Evolutionary conservation across 2,329 filamentous ascomycete genomes (phyloP).

Genomic region (Aspergillus sp.): DNA sequence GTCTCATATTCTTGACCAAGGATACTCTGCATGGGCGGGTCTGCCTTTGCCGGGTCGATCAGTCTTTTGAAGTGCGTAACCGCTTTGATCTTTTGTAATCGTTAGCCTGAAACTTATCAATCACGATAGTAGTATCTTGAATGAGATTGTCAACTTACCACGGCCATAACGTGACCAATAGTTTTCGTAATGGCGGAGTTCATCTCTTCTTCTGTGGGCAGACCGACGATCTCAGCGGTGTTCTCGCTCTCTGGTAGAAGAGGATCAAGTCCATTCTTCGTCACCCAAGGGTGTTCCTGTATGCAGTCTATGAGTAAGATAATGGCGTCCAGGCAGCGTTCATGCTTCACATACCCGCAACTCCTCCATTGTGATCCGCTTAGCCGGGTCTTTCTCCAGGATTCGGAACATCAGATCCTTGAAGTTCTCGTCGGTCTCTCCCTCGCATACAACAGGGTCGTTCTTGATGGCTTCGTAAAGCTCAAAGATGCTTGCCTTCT

Average conservation of each 20-base stretch:
- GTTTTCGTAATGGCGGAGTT: conserved; percentile 87
- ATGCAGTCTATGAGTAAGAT: conserved; percentile 8
- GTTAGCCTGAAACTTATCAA: conserved; percentile 7
- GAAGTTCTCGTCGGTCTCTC: conserved; percentile 68
- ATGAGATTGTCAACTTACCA: conserved; percentile 55
- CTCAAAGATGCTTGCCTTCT: conserved; percentile 74
- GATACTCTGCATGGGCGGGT: conserved; percentile 58
- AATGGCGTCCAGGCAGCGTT: neutral
- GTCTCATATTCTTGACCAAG: conserved; percentile 57
- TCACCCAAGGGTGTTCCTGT: conserved; percentile 92
- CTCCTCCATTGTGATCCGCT: conserved; percentile 79
- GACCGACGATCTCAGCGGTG: conserved; percentile 74
- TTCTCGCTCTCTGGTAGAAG: conserved; percentile 84
- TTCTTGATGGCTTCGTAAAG: conserved; percentile 85
- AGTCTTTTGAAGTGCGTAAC: conserved; percentile 84
- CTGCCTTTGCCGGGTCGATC: conserved; percentile 57
- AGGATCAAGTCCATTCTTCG: conserved; percentile 72
- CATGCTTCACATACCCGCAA: conserved; percentile 65
- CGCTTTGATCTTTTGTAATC: conserved; percentile 71
- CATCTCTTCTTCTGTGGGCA: conserved; percentile 86
- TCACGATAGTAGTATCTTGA: neutral
- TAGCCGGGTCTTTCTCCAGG: conserved; percentile 80
- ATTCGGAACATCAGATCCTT: conserved; percentile 72
- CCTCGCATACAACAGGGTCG: conserved; percentile 64
- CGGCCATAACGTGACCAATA: conserved; percentile 81